Evolutionary conservation across 2,329 filamentous ascomycete genomes (phyloP).

Genomic region (Fusarium nelsonii): DNA sequence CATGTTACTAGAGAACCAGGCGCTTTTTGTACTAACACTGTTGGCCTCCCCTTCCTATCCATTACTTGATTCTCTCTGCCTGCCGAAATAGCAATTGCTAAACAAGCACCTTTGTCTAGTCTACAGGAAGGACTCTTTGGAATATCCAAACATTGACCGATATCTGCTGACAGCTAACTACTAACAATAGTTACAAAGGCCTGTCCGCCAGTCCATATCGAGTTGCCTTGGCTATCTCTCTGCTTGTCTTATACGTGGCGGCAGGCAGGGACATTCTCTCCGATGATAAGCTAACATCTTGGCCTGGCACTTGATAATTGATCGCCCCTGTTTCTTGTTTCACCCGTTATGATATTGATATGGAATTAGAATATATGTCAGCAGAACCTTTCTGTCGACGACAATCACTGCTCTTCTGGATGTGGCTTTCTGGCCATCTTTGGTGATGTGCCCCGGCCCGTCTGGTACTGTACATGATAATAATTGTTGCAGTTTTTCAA

Average conservation of each 20-base stretch:
- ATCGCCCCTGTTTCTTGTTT: slow-evolving; percentile 13
- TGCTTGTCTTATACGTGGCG: slow-evolving; percentile 27
- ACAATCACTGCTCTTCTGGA: slow-evolving; percentile 39
- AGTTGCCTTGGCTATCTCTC: neutral
- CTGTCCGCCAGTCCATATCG: neutral
- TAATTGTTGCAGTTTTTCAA: too few species aligned
- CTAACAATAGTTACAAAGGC: neutral
- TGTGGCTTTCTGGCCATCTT: slow-evolving; percentile 31
- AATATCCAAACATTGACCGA: slow-evolving; percentile 6
- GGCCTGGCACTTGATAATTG: neutral
- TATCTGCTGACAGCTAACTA: neutral
- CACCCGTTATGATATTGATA: slow-evolving; percentile 5
- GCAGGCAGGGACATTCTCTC: neutral
- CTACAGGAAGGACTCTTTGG: neutral
- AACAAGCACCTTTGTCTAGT: neutral
- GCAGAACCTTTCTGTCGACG: neutral
- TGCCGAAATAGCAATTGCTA: slow-evolving; percentile 2
- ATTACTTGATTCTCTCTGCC: slow-evolving; percentile 4
- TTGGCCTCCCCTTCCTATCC: neutral
- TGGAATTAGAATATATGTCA: slow-evolving; percentile 9
- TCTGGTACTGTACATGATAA: neutral
- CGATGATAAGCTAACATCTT: slow-evolving; percentile 24
- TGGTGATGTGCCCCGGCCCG: slow-evolving; percentile 19
- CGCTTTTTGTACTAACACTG: neutral
- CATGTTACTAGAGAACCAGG: slow-evolving; percentile 5